Conservation (phyloP, 768 basidiomycete genomes). For the Russula foetens region DNA sequence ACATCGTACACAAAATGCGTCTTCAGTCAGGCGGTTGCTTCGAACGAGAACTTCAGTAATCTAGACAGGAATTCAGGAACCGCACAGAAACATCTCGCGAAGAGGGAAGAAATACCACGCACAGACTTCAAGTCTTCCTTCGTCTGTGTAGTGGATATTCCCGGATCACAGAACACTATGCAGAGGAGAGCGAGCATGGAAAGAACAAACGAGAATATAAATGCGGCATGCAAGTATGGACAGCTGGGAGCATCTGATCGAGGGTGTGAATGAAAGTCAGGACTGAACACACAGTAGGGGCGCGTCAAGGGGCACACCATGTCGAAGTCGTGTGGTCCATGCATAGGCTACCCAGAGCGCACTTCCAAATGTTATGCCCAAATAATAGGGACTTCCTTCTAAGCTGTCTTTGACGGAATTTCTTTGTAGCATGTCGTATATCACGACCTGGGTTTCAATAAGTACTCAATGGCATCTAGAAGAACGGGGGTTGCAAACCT, state of each 20-base stretch:
- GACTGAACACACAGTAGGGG: not conserved
- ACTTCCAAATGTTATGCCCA: not conserved
- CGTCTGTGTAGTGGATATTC: not conserved
- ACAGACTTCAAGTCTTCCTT: not conserved
- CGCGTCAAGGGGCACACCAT: not conserved
- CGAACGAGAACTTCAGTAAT: not conserved
- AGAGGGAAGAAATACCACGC: not conserved
- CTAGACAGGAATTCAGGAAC: not conserved
- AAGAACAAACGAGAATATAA: not conserved
- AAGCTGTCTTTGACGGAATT: not conserved
- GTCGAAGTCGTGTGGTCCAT: conserved; percentile 5
- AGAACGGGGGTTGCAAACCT: not conserved
- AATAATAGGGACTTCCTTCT: not conserved
- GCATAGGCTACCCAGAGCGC: not conserved
- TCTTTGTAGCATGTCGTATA: not conserved
- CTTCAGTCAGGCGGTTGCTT: not conserved
- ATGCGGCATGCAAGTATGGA: not conserved
- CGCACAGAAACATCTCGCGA: not conserved
- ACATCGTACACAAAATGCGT: not conserved
- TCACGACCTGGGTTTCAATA: not conserved
- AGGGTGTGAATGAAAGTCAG: not conserved
- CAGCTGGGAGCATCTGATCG: not conserved
- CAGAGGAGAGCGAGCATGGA: not conserved
- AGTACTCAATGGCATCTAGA: not conserved
- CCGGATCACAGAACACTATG: not conserved